Conservation (phyloP, 352 stramenopile species). For the Pythium insidiosum region DNA sequence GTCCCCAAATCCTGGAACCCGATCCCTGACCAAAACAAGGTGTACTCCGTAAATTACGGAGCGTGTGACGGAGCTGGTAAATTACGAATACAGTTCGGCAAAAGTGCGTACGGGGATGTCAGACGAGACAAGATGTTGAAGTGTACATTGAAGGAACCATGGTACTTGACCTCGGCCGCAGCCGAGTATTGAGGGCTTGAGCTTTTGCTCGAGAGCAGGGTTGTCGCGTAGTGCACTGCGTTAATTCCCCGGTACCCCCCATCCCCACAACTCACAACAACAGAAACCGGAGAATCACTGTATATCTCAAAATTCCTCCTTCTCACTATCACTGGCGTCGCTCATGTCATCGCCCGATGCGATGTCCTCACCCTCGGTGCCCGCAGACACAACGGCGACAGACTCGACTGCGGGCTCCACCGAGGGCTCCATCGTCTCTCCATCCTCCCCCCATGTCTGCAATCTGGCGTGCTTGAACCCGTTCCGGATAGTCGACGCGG, state of each 20-base stretch:
- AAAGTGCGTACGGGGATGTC: not conserved
- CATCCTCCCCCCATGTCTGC: not conserved
- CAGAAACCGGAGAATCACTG: not conserved
- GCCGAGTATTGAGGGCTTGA: too few species aligned
- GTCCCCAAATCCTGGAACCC: not conserved
- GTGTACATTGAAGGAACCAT: not conserved
- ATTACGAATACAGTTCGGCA: not conserved
- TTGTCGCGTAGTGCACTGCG: constrained; percentile 2
- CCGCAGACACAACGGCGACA: too few species aligned
- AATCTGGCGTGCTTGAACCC: not conserved
- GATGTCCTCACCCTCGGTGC: not conserved
- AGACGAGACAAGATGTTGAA: constrained; percentile 1
- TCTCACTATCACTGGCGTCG: not conserved
- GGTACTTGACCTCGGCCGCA: constrained; percentile 1
- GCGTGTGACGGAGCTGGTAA: not conserved
- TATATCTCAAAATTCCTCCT: not conserved
- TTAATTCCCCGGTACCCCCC: constrained; percentile 1
- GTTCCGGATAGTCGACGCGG: too few species aligned
- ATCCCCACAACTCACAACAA: not conserved
- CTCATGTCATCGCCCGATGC: too few species aligned
- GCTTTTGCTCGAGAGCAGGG: constrained; percentile 1
- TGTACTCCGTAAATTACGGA: constrained; percentile 1
- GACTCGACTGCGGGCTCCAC: not conserved
- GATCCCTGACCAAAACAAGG: too few species aligned
- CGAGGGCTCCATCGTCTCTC: too few species aligned